Percentiles rank a stretch among this genome's conserved stretches.
Conservation (phyloP, 805 yeast species). For the Yarrowia osloensis region DNA sequence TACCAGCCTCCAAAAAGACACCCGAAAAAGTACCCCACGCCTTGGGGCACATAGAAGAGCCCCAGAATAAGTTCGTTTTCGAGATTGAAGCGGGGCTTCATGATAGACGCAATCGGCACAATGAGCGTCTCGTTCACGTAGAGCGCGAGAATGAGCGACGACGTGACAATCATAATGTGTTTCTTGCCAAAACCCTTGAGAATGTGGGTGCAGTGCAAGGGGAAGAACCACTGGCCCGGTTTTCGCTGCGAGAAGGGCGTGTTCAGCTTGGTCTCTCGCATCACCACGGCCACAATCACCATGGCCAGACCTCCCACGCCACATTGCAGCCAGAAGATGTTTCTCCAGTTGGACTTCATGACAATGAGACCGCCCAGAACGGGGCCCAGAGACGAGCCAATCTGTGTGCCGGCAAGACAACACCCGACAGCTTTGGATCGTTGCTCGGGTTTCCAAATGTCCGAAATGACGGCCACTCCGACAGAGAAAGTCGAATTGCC, state of each 20-base stretch:
- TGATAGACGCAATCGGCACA: slow-evolving; percentile 58
- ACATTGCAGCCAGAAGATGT: slow-evolving; percentile 53
- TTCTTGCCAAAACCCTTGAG: not conserved
- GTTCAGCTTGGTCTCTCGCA: slow-evolving; percentile 39
- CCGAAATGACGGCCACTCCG: slow-evolving; percentile 56
- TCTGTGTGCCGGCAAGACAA: slow-evolving; percentile 52
- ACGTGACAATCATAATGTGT: slow-evolving; percentile 40
- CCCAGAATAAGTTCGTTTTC: slow-evolving; percentile 53
- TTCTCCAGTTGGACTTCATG: slow-evolving; percentile 55
- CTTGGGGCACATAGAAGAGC: slow-evolving; percentile 60
- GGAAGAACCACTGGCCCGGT: slow-evolving; percentile 4
- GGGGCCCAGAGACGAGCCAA: slow-evolving; percentile 58
- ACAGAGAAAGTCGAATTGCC: slow-evolving; percentile 59
- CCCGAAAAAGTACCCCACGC: slow-evolving; percentile 54
- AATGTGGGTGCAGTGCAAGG: not conserved
- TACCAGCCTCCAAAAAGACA: slow-evolving; percentile 55
- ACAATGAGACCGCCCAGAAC: slow-evolving; percentile 56
- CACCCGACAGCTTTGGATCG: slow-evolving; percentile 56
- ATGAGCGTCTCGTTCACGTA: slow-evolving; percentile 45
- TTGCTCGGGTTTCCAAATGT: slow-evolving; percentile 52
- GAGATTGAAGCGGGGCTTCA: slow-evolving; percentile 57
- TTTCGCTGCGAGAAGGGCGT: not conserved
- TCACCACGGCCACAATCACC: slow-evolving; percentile 49
- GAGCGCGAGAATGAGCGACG: slow-evolving; percentile 52
- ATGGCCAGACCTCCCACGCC: slow-evolving; percentile 47